Conservation (phyloP, 2,329 filamentous ascomycete species). For the Alternaria angustiovoidea region DNA sequence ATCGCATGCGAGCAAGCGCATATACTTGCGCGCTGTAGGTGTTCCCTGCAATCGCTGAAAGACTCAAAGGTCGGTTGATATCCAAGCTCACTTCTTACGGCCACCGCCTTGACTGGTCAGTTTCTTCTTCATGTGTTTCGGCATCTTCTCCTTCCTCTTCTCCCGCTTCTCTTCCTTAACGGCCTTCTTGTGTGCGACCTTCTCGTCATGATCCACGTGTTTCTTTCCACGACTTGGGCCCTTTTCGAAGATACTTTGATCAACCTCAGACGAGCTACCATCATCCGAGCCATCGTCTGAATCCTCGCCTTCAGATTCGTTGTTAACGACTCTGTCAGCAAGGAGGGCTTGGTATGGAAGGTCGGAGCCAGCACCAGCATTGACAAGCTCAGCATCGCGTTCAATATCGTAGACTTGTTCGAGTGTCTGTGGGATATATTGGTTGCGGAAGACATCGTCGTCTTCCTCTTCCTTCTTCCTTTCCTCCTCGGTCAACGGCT, state of each 20-base stretch:
- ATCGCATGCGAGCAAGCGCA: background rate
- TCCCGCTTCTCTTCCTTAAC: conserved; percentile 97
- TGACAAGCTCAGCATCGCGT: conserved; percentile 81
- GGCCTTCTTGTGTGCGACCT: conserved; percentile 85
- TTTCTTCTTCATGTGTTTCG: conserved; percentile 94
- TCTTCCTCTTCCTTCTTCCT: conserved; percentile 74
- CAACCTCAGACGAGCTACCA: conserved; percentile 35
- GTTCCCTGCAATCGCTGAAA: background rate
- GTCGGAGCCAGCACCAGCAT: conserved; percentile 75
- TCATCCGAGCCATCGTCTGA: conserved; percentile 28
- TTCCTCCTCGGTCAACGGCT: conserved; percentile 58
- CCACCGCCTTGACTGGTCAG: conserved; percentile 68
- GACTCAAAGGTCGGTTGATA: background rate
- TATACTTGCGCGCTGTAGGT: too few relatives aligned
- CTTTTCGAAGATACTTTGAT: conserved; percentile 47
- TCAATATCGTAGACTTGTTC: conserved; percentile 97
- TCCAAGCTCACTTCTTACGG: conserved; percentile 64
- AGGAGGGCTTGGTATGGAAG: conserved; percentile 87
- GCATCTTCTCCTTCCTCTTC: conserved; percentile 93
- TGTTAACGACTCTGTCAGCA: conserved; percentile 66
- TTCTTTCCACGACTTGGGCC: conserved; percentile 52
- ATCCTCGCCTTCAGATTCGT: conserved; percentile 56
- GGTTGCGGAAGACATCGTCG: conserved; percentile 91
- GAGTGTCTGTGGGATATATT: conserved; percentile 95
- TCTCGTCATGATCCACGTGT: conserved; percentile 90